These are phyloP conservation scores for Discostella stelligeroides DNA, from an alignment of 108 stramenopile species.

Conservation along the genomic window DNA sequence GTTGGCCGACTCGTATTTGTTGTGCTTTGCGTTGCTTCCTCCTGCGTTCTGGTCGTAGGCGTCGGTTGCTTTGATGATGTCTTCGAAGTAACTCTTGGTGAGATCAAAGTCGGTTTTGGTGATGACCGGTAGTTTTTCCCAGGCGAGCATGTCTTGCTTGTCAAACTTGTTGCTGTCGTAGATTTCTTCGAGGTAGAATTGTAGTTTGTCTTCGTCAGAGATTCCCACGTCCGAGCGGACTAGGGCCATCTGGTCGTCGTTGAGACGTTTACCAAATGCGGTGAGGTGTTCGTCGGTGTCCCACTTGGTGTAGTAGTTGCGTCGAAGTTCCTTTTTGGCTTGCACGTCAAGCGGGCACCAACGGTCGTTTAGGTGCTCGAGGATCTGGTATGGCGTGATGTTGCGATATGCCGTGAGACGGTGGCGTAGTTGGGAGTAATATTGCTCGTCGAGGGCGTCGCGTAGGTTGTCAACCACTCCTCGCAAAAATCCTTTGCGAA, in stretches of 20 bases:
- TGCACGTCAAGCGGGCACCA: slow-evolving; percentile 1
- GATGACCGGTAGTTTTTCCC: background rate
- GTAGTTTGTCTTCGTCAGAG: too few relatives aligned
- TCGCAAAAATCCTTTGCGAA: too few relatives aligned
- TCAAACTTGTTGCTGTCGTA: too few relatives aligned
- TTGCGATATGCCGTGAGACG: slow-evolving; percentile 1
- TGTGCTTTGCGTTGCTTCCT: background rate
- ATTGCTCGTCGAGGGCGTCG: too few relatives aligned
- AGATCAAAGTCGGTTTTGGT: background rate
- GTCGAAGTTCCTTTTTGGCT: background rate
- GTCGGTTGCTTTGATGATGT: slow-evolving; percentile 3
- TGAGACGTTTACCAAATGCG: too few relatives aligned
- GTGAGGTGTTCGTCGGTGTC: background rate
- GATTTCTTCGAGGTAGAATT: too few relatives aligned
- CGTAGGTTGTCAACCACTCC: too few relatives aligned
- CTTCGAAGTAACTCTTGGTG: background rate
- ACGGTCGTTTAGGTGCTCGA: slow-evolving; percentile 1
- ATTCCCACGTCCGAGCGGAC: background rate
- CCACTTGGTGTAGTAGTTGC: background rate
- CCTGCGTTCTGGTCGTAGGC: background rate
- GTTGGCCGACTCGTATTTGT: too few relatives aligned
- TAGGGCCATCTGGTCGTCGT: too few relatives aligned
- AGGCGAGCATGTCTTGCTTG: too few relatives aligned
- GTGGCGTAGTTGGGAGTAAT: background rate
- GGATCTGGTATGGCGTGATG: background rate